Conservation (phyloP, 169 alveolate species). For the Eimeria falciformis region DNA sequence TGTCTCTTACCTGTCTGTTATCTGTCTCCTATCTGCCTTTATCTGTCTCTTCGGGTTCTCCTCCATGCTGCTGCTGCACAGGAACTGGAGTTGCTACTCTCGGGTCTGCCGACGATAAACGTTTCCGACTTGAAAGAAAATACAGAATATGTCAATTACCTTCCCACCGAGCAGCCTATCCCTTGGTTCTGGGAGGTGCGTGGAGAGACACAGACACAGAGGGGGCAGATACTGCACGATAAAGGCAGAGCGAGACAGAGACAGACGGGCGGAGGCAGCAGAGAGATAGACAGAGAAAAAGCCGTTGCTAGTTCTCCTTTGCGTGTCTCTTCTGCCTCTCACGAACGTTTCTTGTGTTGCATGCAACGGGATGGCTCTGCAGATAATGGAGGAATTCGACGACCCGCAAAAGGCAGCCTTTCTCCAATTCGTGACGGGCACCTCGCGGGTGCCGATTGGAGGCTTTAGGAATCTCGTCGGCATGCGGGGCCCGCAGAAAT, state of each 20-base stretch:
- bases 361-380: no score
- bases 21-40: not conserved
- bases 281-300: no score
- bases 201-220: not conserved
- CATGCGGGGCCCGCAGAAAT: constrained; percentile 98
- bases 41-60: not conserved
- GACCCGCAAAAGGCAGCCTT: constrained; percentile 71
- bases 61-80: not conserved
- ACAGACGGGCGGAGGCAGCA: not conserved
- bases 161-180: constrained; percentile 90
- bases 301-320: no score
- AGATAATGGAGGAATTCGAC: constrained; percentile 74
- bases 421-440: constrained; percentile 96
- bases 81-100: constrained; percentile 85
- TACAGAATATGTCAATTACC: constrained; percentile 96
- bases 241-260: not conserved
- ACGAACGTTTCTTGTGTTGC: no score
- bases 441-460: constrained; percentile 98
- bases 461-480: constrained; percentile 99
- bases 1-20: not conserved
- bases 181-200: constrained; percentile 85
- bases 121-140: constrained; percentile 96
- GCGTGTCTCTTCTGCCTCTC: no score
- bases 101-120: constrained; percentile 99
- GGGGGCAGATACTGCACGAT: no score